A percentile compares a stretch with the other conserved stretches of the same genome.
These are phyloP conservation scores for Parascedosporium putredinis DNA, from an alignment of 2,329 filamentous ascomycete species.

Conservation along the genomic window DNA sequence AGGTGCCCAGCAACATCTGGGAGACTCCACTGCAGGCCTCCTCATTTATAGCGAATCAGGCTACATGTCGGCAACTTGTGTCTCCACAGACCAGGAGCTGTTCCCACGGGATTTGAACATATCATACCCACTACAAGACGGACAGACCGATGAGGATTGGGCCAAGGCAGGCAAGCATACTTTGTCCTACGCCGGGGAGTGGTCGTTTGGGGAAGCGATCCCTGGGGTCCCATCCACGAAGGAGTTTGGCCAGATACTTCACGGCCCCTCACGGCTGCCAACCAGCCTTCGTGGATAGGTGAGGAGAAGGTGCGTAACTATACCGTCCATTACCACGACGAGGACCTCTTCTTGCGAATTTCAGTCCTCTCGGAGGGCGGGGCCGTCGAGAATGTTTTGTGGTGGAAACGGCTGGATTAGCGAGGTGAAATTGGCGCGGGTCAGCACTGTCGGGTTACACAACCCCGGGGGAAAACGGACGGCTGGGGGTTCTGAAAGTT, in stretches of 20 bases:
- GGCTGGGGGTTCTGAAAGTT: too few species aligned
- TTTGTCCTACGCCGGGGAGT: constrained; percentile 17
- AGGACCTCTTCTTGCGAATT: neutral
- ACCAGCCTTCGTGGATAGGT: constrained; percentile 18
- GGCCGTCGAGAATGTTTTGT: neutral
- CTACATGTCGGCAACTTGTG: constrained; percentile 19
- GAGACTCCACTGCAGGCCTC: too few species aligned
- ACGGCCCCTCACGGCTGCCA: constrained; percentile 18
- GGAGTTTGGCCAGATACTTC: constrained; percentile 16
- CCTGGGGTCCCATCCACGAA: constrained; percentile 8
- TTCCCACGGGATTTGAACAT: constrained; percentile 14
- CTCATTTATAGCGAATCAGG: constrained; percentile 17
- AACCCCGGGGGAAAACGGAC: too few species aligned
- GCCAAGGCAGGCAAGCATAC: constrained; percentile 18
- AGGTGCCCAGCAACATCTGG: too few species aligned
- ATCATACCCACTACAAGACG: constrained; percentile 13
- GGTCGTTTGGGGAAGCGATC: constrained; percentile 15
- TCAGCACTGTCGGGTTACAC: too few species aligned
- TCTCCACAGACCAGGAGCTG: constrained; percentile 16
- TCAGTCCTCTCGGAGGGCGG: neutral
- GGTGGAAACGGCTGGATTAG: neutral
- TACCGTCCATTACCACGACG: constrained; percentile 10
- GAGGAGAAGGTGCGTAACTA: constrained; percentile 14
- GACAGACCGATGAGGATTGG: constrained; percentile 18
- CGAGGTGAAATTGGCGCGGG: too few species aligned